Evolutionary conservation across 1,284 basidiomycete species (phyloP), one percentile per base, ranked within the genome.

Genomic region (Rhodotorula glutinis): DNA sequence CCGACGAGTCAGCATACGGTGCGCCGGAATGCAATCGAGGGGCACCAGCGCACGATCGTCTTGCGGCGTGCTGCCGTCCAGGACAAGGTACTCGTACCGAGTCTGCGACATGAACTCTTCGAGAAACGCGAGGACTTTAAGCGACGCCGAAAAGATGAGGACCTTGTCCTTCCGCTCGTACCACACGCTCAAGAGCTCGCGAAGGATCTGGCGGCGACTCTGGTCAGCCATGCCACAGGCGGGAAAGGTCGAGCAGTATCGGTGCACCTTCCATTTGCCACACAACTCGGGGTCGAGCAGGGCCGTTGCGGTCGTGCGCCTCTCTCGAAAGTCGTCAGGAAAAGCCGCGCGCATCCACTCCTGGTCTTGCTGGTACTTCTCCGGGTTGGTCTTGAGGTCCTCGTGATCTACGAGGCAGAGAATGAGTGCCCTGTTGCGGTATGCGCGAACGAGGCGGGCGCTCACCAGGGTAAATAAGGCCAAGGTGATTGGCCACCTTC

Each of bases 401-500:
- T 29, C 83, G 74, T 46, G 80, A 60, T 47, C 82, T 81, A 1
- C 83, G 78, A 1, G 84, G 2, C 82, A 84, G 9, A 41, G 27
- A 44, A 56, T 62, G 49, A 51, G 21, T 3, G 23, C 25, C 16
- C 44, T 27, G 4, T 23, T 17, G 23, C 33, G 11, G 11, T 10
- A 43, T 43, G 9, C 41, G 41, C 11, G 11, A 43, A 9, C 38
- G 33, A 17, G 30, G 51, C 14, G 74, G 73, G 4, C 3, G 19
- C 67, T 72, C 62, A 86, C 90, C 83, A 57, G 91, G 91, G 40
- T 92, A 82, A 53, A 93, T 88, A 30, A 94, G 78, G 0, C 85
- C 88, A 27, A 92, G 82, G 75, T 93, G 91, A 74, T 94, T 94
- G 10, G 90, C 89, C 13, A 92, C 82, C 77, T 91, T 90, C 77